Conservation (phyloP, 164 flowering plant species). For the Buxus sempervirens region DNA sequence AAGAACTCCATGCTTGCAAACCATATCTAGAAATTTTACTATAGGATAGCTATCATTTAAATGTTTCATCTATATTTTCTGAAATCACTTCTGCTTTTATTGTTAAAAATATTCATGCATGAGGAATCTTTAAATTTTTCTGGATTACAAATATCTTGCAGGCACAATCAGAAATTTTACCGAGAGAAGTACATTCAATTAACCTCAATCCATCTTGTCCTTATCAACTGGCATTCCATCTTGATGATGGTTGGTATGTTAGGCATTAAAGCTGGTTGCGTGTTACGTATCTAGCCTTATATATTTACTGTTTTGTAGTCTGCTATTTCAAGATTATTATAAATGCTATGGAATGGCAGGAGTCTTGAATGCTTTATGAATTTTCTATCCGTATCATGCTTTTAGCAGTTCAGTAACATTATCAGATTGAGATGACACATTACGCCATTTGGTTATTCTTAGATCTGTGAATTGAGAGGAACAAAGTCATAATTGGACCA, state of each 20-base stretch:
- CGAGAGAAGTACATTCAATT: constrained; percentile 79
- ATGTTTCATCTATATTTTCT: no score
- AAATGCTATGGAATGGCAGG: not conserved
- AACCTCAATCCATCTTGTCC: constrained; percentile 74
- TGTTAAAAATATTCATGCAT: no score
- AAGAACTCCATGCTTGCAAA: no score
- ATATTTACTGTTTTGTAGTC: not conserved
- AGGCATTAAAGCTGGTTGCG: not conserved
- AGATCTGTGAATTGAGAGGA: no score
- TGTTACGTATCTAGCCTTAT: not conserved
- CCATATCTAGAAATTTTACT: no score
- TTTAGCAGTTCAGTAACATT: not conserved
- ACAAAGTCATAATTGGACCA: no score
- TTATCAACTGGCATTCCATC: constrained; percentile 86
- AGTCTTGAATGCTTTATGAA: not conserved
- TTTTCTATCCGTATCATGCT: not conserved
- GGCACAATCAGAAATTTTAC: constrained; percentile 72
- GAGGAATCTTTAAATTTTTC: no score
- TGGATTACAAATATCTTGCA: constrained; percentile 24
- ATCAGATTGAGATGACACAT: no score
- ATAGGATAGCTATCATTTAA: no score
- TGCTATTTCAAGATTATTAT: not conserved
- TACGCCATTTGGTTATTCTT: no score
- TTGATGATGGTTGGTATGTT: constrained; percentile 92
- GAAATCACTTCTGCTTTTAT: no score